phyloP scores from a whole-genome alignment of 2,329 filamentous ascomycete species.

The Fusarium anthophilum region DNA sequence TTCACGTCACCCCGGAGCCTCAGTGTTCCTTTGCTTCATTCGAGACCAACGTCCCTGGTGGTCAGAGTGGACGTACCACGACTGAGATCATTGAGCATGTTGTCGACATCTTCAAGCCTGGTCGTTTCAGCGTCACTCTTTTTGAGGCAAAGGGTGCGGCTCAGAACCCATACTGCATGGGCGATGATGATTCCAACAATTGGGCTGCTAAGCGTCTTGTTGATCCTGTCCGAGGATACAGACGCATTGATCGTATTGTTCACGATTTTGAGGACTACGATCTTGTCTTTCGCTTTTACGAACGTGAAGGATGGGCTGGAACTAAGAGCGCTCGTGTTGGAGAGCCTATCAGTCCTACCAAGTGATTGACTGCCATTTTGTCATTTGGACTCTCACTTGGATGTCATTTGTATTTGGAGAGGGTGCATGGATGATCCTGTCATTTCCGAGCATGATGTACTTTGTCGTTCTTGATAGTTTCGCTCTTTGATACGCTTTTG shows the following conservation, averaged over 20 bases:
- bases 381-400: neutral
- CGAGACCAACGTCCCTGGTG: slow-evolving; percentile 95
- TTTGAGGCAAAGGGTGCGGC: slow-evolving; percentile 83
- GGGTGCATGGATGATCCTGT: neutral
- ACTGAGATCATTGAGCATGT: slow-evolving; percentile 93
- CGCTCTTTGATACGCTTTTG: neutral
- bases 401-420: too few relatives aligned
- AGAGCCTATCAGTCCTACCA: slow-evolving; percentile 51
- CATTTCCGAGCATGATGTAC: neutral
- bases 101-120: slow-evolving; percentile 94
- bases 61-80: slow-evolving; percentile 87
- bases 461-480: neutral
- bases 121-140: slow-evolving; percentile 95
- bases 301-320: slow-evolving; percentile 80
- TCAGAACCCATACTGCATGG: slow-evolving; percentile 53
- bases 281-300: slow-evolving; percentile 95
- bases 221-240: slow-evolving; percentile 86
- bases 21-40: slow-evolving; percentile 98
- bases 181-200: slow-evolving; percentile 52
- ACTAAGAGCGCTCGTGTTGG: slow-evolving; percentile 63
- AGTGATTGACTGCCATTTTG: slow-evolving; percentile 31
- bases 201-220: slow-evolving; percentile 63
- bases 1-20: slow-evolving; percentile 96
- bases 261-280: slow-evolving; percentile 98
- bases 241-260: slow-evolving; percentile 91